phyloP scores from a whole-genome alignment of 306 rosid genomes.

The Astragalus membranaceus region DNA sequence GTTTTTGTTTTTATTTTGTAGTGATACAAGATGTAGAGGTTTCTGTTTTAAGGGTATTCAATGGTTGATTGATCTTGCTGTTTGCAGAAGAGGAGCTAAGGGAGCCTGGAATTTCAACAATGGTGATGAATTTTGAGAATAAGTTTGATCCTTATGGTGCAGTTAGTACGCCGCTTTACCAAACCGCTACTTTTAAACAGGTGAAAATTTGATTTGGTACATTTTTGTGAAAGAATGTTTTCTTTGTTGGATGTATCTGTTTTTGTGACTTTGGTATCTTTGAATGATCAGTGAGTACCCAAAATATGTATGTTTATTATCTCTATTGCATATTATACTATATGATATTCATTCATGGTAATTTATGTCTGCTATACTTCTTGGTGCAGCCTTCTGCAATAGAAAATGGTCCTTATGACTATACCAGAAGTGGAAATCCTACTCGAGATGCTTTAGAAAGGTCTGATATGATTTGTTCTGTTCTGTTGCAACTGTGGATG shows the following conservation, averaged over 20 bases:
- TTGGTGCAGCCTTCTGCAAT: conserved; percentile 71
- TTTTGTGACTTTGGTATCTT: not conserved
- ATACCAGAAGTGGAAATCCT: conserved; percentile 95
- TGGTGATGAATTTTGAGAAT: conserved; percentile 68
- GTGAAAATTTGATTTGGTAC: conserved; percentile 29
- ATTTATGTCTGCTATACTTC: not conserved
- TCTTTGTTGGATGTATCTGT: not conserved
- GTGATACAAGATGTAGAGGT: not conserved
- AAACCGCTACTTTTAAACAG: conserved; percentile 96
- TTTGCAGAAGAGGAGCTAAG: conserved; percentile 40
- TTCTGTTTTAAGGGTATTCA: not conserved
- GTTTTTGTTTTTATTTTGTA: not conserved
- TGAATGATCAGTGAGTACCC: not conserved
- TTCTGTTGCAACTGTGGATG: not conserved
- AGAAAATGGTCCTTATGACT: conserved; percentile 85
- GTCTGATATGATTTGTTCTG: conserved; percentile 29
- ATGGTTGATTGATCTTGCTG: not conserved
- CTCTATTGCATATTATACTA: not conserved
- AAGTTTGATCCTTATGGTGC: conserved; percentile 78
- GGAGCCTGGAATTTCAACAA: conserved; percentile 68
- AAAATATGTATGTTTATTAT: not conserved
- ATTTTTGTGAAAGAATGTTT: not conserved
- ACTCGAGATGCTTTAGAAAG: conserved; percentile 82
- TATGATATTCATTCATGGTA: not conserved
- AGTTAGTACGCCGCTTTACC: conserved; percentile 73